Percentiles rank a stretch among this genome's conserved stretches.
Conservation (phyloP, 2,329 filamentous ascomycete species). For the Volutella citrinella region DNA sequence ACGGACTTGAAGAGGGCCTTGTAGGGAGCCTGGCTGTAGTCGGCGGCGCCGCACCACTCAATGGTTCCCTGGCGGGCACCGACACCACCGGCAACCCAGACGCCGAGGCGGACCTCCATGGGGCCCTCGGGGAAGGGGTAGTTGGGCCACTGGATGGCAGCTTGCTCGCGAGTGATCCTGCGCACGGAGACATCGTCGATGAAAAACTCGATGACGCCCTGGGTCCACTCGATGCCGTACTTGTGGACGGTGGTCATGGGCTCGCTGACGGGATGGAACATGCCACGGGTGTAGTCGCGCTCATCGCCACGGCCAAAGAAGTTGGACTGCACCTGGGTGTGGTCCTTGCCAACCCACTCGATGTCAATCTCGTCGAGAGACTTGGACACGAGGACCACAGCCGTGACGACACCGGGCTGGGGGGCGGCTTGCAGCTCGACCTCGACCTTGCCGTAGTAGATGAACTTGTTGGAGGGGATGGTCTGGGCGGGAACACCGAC, state of each 20-base stretch:
- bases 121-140: slow-evolving; percentile 66
- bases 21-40: slow-evolving; percentile 50
- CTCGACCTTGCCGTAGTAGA: slow-evolving; percentile 78
- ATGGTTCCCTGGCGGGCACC: slow-evolving; percentile 67
- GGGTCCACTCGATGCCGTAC: slow-evolving; percentile 66
- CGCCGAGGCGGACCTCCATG: slow-evolving; percentile 65
- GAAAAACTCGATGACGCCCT: slow-evolving; percentile 59
- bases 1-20: slow-evolving; percentile 53
- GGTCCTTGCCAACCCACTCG: slow-evolving; percentile 83
- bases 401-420: slow-evolving; percentile 74
- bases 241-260: slow-evolving; percentile 60
- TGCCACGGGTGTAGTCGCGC: slow-evolving; percentile 64
- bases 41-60: slow-evolving; percentile 60
- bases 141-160: slow-evolving; percentile 49
- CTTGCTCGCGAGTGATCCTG: slow-evolving; percentile 44
- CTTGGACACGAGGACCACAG: slow-evolving; percentile 72
- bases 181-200: slow-evolving; percentile 60
- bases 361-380: slow-evolving; percentile 86
- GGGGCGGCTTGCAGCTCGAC: slow-evolving; percentile 68
- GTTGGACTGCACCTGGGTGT: slow-evolving; percentile 75
- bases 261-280: slow-evolving; percentile 52
- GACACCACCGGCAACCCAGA: slow-evolving; percentile 58
- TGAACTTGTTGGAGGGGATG: slow-evolving; percentile 70
- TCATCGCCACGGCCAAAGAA: slow-evolving; percentile 75
- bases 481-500: too few relatives aligned